Base-by-base conservation (phyloP, 2,329 filamentous ascomycete genomes). In the Venturia asperata region DNA sequence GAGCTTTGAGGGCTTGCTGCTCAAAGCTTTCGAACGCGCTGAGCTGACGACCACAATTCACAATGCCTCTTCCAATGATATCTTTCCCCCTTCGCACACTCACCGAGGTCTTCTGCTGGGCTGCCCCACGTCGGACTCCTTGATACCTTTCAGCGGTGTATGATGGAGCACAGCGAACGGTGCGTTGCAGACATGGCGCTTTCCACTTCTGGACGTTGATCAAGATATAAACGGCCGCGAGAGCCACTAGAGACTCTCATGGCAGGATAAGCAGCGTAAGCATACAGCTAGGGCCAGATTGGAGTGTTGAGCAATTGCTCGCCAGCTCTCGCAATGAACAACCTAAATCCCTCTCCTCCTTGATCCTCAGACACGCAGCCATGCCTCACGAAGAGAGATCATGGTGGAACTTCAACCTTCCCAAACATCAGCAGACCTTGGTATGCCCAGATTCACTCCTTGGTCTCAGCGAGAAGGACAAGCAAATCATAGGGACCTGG, bases 331-430 rank as follows among this genome's bases (percentile, higher is more conserved):
- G 21, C 24, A 4, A 56, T 56, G 11, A 11, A 5, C 27, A 56
- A 17, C 24, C 24, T 56, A 27, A 2, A 3, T 15, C 10, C 52
- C 17, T 19, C 5, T n/a, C 27, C 27, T 13, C 17, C 24, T 43
- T 24, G 21, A 17, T 24, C n/a, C n/a, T 21, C 45, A 10, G 2
- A 21, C 5, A 24, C 60, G 10, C 63, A 41, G 60, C 61, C 41
- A 69, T 69, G 67, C 62, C 65, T 37, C 58, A 62, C 45, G 62
- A 64, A 64, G 61, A 68, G 43, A 68, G 82, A 30, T 87, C 88
- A 0, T 96, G 88, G 79, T 96, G 92, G 92, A 88, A 93, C 68
- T 82, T 89, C 75, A 96, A 96, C 74, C 78, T 95, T 19, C 85
- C 89, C 0, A 76, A 78, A 43, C 74, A 80, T 34, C 77, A 87